Percentiles rank a stretch among this genome's conserved stretches.
Conservation (phyloP, 2,329 filamentous ascomycete species). For the Cladosporium halotolerans region DNA sequence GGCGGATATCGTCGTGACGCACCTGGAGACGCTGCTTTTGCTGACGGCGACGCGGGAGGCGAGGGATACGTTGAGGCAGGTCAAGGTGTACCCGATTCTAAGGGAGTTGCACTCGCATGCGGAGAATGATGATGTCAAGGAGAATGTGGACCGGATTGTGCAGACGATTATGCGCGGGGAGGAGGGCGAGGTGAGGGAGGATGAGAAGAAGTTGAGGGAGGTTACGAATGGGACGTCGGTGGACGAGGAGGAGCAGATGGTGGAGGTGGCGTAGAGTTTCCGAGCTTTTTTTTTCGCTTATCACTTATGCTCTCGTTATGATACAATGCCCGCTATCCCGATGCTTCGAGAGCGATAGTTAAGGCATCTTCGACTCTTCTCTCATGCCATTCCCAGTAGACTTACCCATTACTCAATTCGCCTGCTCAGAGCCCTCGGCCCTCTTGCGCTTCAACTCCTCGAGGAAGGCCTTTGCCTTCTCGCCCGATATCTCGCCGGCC, state of each 20-base stretch:
- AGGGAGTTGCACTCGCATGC: slow-evolving; percentile 77
- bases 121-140: slow-evolving; percentile 70
- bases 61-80: slow-evolving; percentile 64
- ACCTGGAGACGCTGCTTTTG: slow-evolving; percentile 81
- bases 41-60: slow-evolving; percentile 72
- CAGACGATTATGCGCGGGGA: slow-evolving; percentile 83
- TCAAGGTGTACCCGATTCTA: slow-evolving; percentile 84
- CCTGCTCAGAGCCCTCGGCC: not conserved
- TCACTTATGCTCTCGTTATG: no score
- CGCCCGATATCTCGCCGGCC: not conserved
- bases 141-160: slow-evolving; percentile 82
- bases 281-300: no score
- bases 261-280: slow-evolving; percentile 31
- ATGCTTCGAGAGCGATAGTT: no score
- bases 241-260: slow-evolving; percentile 34
- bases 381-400: no score
- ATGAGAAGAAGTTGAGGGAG: slow-evolving; percentile 37
- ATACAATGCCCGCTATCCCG: no score
- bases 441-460: not conserved
- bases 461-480: not conserved
- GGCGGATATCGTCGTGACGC: slow-evolving; percentile 69
- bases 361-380: no score
- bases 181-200: slow-evolving; percentile 48
- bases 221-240: slow-evolving; percentile 25
- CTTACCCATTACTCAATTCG: no score